phyloP scores from a whole-genome alignment of 2,329 filamentous ascomycete species.

The Didymella keratinophila region DNA sequence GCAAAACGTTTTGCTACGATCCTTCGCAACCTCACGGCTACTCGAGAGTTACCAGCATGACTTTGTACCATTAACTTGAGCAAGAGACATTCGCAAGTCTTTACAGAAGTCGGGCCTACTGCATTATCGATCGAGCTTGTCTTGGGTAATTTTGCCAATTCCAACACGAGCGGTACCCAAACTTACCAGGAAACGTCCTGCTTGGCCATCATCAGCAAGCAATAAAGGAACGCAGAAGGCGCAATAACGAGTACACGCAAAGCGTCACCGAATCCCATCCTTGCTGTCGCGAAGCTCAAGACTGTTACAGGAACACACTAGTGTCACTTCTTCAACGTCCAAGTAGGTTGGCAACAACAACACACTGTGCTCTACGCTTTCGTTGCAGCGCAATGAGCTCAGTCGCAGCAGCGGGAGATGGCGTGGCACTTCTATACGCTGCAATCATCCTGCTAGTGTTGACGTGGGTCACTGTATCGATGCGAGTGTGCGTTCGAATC shows the following conservation, averaged over 20 bases:
- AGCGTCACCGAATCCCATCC: not conserved
- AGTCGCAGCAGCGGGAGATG: constrained; percentile 28
- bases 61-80: not conserved
- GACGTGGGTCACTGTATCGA: constrained; percentile 29
- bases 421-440: constrained; percentile 28
- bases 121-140: constrained; percentile 1
- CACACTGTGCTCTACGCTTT: not conserved
- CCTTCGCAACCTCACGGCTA: not conserved
- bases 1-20: not conserved
- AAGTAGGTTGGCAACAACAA: not conserved
- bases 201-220: not conserved
- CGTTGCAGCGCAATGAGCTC: constrained; percentile 21
- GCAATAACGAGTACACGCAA: constrained; percentile 1
- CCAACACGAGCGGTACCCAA: not conserved
- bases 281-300: not conserved
- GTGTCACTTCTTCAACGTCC: too few species aligned
- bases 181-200: not conserved
- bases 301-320: too few species aligned
- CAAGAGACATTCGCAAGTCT: not conserved
- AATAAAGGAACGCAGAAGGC: not conserved
- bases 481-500: constrained; percentile 29
- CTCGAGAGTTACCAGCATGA: not conserved
- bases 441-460: constrained; percentile 28
- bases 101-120: constrained; percentile 5
- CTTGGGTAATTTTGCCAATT: not conserved